These are phyloP conservation scores for Haplosporangium sp. DNA, from an alignment of 371 early-diverging fungal genomes.

Conservation along the genomic window DNA sequence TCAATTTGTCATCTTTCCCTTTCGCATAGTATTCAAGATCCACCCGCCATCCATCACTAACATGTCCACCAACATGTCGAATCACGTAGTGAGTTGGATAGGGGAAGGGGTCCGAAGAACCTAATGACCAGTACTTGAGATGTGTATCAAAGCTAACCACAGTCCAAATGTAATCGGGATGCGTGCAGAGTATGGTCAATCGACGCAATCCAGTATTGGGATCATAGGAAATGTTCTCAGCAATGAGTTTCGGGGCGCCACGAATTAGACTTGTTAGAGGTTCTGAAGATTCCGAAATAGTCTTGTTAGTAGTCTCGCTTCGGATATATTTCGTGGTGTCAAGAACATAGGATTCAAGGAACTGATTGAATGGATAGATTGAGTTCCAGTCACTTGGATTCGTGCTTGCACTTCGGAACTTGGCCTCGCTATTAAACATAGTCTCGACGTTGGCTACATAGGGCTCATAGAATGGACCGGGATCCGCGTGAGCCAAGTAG, in stretches of 20 bases:
- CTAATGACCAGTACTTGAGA: constrained; percentile 72
- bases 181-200: constrained; percentile 62
- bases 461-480: constrained; percentile 63
- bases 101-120: constrained; percentile 57
- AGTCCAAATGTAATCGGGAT: constrained; percentile 74
- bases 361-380: constrained; percentile 75
- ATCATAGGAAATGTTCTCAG: constrained; percentile 62
- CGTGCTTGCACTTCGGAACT: constrained; percentile 42
- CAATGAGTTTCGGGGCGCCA: constrained; percentile 58
- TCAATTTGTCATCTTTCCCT: constrained; percentile 56
- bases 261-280: constrained; percentile 37
- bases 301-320: constrained; percentile 31
- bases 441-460: constrained; percentile 61
- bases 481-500: constrained; percentile 71
- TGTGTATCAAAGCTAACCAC: constrained; percentile 71
- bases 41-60: constrained; percentile 67
- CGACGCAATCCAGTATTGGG: constrained; percentile 62
- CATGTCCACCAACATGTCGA: constrained; percentile 74
- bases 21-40: constrained; percentile 54
- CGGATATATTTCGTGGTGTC: constrained; percentile 64
- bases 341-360: constrained; percentile 70
- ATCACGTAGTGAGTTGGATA: constrained; percentile 64
- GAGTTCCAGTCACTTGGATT: constrained; percentile 70
- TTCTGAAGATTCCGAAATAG: constrained; percentile 37
- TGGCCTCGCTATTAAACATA: constrained; percentile 54